These are phyloP conservation scores for Lanmaoa pseudosensibilis DNA, from an alignment of 768 basidiomycete species.

Conservation along the genomic window DNA sequence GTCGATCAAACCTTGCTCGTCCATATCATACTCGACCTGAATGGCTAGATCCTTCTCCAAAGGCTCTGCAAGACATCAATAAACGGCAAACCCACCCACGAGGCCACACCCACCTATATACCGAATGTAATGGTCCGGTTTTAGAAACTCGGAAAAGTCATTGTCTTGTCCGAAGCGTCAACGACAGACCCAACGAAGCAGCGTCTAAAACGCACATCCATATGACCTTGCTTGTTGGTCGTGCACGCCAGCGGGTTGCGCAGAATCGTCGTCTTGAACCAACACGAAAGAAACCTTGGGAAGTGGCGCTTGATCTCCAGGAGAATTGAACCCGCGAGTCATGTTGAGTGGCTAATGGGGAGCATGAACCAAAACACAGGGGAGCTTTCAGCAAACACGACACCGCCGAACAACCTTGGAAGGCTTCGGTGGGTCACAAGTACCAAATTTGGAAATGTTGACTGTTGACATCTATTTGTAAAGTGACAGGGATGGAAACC, in stretches of 20 bases:
- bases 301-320: conserved; percentile 40
- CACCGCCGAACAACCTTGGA: conserved; percentile 3
- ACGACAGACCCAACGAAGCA: neutral
- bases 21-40: conserved; percentile 99
- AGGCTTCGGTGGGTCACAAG: neutral
- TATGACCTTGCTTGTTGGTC: conserved; percentile 64
- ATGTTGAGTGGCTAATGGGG: conserved; percentile 22
- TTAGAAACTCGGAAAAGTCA: conserved; percentile 67
- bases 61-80: conserved; percentile 59
- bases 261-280: conserved; percentile 62
- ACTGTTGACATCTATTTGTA: conserved; percentile 16
- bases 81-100: neutral
- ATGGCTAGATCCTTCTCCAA: conserved; percentile 87
- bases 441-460: conserved; percentile 21
- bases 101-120: conserved; percentile 67
- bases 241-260: conserved; percentile 60
- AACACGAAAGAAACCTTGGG: conserved; percentile 70
- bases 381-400: conserved; percentile 10
- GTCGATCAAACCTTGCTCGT: conserved; percentile 79
- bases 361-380: conserved; percentile 17
- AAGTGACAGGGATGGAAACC: conserved; percentile 13
- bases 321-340: conserved; percentile 41
- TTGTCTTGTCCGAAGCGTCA: conserved; percentile 45
- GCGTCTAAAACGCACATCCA: conserved; percentile 59
- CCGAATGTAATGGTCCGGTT: conserved; percentile 86